Evolutionary conservation across 2,329 filamentous ascomycete species (phyloP), one percentile per base, ranked within the genome.

Genomic region (Colletotrichum kahawae): DNA sequence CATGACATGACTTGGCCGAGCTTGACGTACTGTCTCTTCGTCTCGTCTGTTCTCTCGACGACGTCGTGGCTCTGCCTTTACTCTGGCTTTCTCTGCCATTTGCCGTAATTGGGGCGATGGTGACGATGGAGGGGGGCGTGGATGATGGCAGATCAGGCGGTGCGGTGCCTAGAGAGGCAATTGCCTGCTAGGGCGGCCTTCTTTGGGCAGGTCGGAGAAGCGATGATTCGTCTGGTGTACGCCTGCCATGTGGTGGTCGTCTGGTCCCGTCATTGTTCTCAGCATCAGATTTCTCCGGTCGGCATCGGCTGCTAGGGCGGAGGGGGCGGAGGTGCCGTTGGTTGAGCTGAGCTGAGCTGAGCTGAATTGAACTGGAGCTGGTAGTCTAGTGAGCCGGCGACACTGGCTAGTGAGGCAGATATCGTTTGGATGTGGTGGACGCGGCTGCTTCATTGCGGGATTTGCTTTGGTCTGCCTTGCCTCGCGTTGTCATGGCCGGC

Each of bases 191-290:
- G 36, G 34, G 67, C 36, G 54, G 59, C 48, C 54, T 70, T 29
- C 43, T 16, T 33, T 51, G 38, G 36, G 31, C 29, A 70, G 51
- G 48, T 18, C 34, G 63, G 36, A 34, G 66, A 54, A 36, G 71
- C n/a, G 71, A 71, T 67, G 69, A 74, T 74, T 74, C 71, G 71
- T 71, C 71, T 72, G 68, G 72, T 67, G 48, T 36, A 12, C 43
- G 63, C 14, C 16, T 75, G 68, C 68, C 72, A 72, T 72, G 72
- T 63, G 72, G 43, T 67, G 31, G 68, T 56, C 72, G 43, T 75
- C 72, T 57, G 69, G 67, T 74, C n/a, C 43, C 43, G 43, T 48
- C 54, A 36, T 57, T 48, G 54, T 59, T 66, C 67, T 18, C 62
- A 56, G 62, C 27, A 71, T 34, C 68, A 31, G 54, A 36, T 70